Evolutionary conservation across 2,329 filamentous ascomycete genomes (phyloP).

Genomic region (Phyllosticta capitalensis): DNA sequence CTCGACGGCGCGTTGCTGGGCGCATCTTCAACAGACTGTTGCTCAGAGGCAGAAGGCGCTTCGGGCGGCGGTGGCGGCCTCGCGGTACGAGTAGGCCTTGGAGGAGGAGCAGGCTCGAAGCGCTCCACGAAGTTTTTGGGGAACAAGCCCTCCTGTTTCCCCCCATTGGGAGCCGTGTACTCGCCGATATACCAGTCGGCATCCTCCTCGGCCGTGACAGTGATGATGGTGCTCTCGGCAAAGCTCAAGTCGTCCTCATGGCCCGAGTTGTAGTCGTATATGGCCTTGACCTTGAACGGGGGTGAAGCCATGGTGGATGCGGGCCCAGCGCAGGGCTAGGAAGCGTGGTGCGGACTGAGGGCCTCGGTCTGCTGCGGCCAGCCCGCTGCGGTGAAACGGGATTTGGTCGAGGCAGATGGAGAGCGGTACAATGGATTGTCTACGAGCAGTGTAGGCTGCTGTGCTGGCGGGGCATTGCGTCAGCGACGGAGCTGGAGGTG

Average conservation of each 20-base stretch:
- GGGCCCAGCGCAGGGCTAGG: constrained; percentile 3
- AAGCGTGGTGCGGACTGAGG: not conserved
- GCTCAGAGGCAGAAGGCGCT: constrained; percentile 18
- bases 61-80: constrained; percentile 38
- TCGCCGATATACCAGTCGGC: constrained; percentile 89
- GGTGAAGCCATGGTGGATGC: constrained; percentile 8
- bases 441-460: not conserved
- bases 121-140: constrained; percentile 96
- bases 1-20: not conserved
- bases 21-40: not conserved
- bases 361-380: not conserved
- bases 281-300: constrained; percentile 81
- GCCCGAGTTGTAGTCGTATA: constrained; percentile 86
- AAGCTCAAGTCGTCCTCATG: constrained; percentile 96
- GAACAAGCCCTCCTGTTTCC: constrained; percentile 76
- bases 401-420: not conserved
- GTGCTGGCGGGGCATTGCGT: constrained; percentile 12
- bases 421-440: not conserved
- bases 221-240: constrained; percentile 75
- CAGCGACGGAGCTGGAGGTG: constrained; percentile 6
- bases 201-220: constrained; percentile 85
- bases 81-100: constrained; percentile 63
- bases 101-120: constrained; percentile 84
- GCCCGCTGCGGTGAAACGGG: not conserved
- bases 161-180: constrained; percentile 67